phyloP scores from a whole-genome alignment of 2,329 filamentous ascomycete genomes.

The Penicillium sclerotiorum region DNA sequence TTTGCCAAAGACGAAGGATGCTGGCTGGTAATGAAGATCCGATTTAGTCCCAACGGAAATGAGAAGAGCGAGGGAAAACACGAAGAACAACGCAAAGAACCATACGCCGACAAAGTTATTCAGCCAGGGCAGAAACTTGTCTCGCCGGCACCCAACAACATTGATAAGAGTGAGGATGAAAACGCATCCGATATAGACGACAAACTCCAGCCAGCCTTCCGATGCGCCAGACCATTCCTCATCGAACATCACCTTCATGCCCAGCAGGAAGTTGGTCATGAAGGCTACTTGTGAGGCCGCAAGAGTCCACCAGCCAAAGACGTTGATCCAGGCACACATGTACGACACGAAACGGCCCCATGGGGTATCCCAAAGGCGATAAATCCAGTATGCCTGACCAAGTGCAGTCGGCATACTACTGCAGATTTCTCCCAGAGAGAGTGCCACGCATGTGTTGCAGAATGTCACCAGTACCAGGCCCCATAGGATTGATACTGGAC shows the following conservation, averaged over 20 bases:
- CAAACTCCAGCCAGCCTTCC: conserved; percentile 56
- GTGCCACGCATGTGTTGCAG: conserved; percentile 57
- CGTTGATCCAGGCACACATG: conserved; percentile 63
- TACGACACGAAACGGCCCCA: conserved; percentile 56
- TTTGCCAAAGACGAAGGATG: conserved; percentile 54
- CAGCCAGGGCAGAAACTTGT: conserved; percentile 52
- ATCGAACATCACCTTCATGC: conserved; percentile 58
- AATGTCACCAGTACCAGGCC: conserved; percentile 54
- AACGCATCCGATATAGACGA: conserved; percentile 57
- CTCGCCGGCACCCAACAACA: conserved; percentile 53
- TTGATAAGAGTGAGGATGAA: conserved; percentile 54
- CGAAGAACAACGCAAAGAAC: conserved; percentile 56
- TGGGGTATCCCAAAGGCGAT: conserved; percentile 42
- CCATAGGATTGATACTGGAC: conserved; percentile 58
- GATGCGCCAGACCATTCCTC: conserved; percentile 49
- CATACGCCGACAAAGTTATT: conserved; percentile 60
- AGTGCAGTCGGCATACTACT: conserved; percentile 62
- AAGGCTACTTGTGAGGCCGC: conserved; percentile 59
- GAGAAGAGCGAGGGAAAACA: conserved; percentile 55
- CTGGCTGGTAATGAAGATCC: conserved; percentile 50
- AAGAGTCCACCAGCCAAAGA: conserved; percentile 61
- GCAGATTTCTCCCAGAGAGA: conserved; percentile 59
- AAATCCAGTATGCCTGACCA: conserved; percentile 62
- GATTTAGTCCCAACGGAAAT: conserved; percentile 53
- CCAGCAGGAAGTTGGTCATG: conserved; percentile 60